Evolutionary conservation across 805 yeast species (phyloP), one percentile per base, ranked within the genome.

Genomic region (Tetrapisispora namnaoensis): DNA sequence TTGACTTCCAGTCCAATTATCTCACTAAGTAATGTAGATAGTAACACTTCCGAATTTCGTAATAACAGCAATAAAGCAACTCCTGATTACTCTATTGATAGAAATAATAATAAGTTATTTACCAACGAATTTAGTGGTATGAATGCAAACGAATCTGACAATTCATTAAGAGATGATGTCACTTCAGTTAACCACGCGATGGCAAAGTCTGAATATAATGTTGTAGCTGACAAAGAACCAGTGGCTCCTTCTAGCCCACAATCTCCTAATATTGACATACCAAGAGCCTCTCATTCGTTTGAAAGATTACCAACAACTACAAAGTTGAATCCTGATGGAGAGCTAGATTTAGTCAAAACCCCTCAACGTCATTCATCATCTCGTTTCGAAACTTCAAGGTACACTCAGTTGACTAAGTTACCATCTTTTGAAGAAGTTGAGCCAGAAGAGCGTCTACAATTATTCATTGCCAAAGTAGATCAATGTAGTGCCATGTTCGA

Each of bases 401-500:
- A 77, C 55, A 74, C 83, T 5, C 83, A 79, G 54, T 83, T 76
- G 70, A 83, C 72, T 53, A 83, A 83, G 65, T 77, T 91, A 52
- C 97, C 97, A 20, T 74, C 78, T 48, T 89, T 91, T 62, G 90
- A 87, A 55, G 96, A 90, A 58, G 95, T 90, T 20, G 77, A 86
- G 4, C 84, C 88, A 20, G 87, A 81, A 53, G 91, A 87, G 61
- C 83, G 84, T 53, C 78, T 82, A 46, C 53, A 61, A 27, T 74
- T 93, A 52, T 93, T 93, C 60, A 70, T 89, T 47, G 84, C 84
- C 58, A 93, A 93, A 62, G 82, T 91, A 46, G 95, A 89, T 60
- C 99, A 93, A 69, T 91, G 98, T 72, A 88, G 87, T 65, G 82
- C 89, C 24, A 80, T 93, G 71, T 93, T 91, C 71, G 96, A 93